phyloP scores from a whole-genome alignment of 306 rosid species.

The Trifolium pratense region DNA sequence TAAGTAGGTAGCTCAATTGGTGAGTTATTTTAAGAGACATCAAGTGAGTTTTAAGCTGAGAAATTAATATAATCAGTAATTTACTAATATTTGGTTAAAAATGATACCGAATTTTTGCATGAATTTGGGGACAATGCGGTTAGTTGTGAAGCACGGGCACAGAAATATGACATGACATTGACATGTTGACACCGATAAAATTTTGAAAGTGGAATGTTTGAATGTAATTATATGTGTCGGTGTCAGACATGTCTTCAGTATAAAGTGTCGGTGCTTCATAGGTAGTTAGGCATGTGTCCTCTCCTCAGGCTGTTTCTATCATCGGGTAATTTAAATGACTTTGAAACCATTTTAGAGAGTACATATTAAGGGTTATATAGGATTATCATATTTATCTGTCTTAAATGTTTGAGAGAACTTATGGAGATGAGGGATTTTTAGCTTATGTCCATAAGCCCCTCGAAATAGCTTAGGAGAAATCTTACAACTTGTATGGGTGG shows the following conservation, averaged over 20 bases:
- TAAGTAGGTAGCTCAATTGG: background rate
- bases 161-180: background rate
- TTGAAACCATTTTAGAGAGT: background rate
- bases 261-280: too few species aligned
- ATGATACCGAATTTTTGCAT: too few species aligned
- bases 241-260: background rate
- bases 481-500: constrained; percentile 8
- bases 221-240: background rate
- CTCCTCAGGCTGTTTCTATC: background rate
- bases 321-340: background rate
- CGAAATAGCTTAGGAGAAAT: background rate
- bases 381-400: too few species aligned
- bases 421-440: too few species aligned
- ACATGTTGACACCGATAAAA: background rate
- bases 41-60: background rate
- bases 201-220: too few species aligned
- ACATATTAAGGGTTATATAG: background rate
- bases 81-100: background rate
- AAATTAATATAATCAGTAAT: background rate
- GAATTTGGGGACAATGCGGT: too few species aligned
- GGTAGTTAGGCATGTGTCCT: background rate
- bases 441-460: background rate
- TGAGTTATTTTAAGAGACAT: background rate
- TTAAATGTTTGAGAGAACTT: too few species aligned
- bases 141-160: background rate